A percentile compares a stretch with the other conserved stretches of the same genome.
Conservation (phyloP, 768 basidiomycete species). For the Sporobolomyces phaffii region DNA sequence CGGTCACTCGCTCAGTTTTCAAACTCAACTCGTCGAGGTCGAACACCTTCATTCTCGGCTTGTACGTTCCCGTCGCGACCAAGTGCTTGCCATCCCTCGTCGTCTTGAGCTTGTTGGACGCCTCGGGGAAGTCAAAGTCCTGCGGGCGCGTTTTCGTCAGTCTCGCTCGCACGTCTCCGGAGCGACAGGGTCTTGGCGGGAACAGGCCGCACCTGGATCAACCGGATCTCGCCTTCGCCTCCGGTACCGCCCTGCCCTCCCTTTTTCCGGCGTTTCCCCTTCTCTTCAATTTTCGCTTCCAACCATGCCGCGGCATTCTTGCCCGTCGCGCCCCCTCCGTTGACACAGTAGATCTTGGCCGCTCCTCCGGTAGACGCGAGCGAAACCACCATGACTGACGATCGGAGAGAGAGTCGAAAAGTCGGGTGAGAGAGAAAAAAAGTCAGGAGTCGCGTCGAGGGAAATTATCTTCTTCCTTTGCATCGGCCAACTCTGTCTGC, state of each 20-base stretch:
- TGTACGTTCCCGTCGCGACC: constrained; percentile 93
- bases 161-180: neutral
- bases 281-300: constrained; percentile 37
- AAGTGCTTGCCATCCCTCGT: constrained; percentile 88
- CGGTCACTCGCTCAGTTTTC: constrained; percentile 93
- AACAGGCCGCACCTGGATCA: constrained; percentile 39
- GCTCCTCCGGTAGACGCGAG: constrained; percentile 40
- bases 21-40: constrained; percentile 84
- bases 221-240: constrained; percentile 39
- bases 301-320: constrained; percentile 45
- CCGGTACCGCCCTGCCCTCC: constrained; percentile 39
- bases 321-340: constrained; percentile 57
- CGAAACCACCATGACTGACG: constrained; percentile 38
- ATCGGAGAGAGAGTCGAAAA: neutral
- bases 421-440: neutral
- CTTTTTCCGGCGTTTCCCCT: constrained; percentile 45
- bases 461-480: neutral
- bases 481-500: no score
- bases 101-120: constrained; percentile 81
- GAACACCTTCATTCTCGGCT: constrained; percentile 94
- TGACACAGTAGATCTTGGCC: constrained; percentile 85
- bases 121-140: constrained; percentile 95
- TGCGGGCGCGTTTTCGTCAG: no score
- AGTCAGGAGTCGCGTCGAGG: no score
- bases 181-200: neutral